Percentiles rank a stretch among this genome's conserved stretches.
Conservation (phyloP, 1,284 basidiomycete species). For the Naganishia albida region DNA sequence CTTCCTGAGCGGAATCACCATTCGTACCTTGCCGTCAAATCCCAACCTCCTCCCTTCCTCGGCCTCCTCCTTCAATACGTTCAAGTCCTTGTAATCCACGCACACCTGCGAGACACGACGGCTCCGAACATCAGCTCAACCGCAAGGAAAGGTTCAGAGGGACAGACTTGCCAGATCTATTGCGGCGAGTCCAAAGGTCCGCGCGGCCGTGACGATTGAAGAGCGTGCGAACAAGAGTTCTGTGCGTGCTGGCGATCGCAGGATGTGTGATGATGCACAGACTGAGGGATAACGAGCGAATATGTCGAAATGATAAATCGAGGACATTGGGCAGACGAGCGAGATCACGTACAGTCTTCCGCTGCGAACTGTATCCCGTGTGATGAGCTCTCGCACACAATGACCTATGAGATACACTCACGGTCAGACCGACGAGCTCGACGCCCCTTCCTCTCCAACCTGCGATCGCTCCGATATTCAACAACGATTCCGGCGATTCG, state of each 20-base stretch:
- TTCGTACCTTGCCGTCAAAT: constrained; percentile 77
- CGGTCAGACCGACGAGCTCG: constrained; percentile 33
- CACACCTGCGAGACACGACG: constrained; percentile 65
- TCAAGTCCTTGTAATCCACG: constrained; percentile 78
- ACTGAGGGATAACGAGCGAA: constrained; percentile 39
- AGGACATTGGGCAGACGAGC: background rate
- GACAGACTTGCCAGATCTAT: constrained; percentile 74
- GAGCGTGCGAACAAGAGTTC: constrained; percentile 87
- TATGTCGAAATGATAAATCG: background rate
- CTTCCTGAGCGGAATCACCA: background rate
- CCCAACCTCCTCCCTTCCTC: constrained; percentile 74
- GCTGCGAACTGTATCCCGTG: constrained; percentile 69
- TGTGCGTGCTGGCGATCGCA: constrained; percentile 69
- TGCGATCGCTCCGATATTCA: constrained; percentile 31
- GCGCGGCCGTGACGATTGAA: constrained; percentile 77
- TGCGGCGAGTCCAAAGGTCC: constrained; percentile 77
- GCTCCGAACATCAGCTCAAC: background rate
- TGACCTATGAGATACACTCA: background rate
- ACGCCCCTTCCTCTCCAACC: constrained; percentile 30
- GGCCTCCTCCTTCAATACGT: constrained; percentile 72
- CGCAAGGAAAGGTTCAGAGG: background rate
- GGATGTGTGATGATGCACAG: constrained; percentile 80
- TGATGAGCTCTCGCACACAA: background rate
- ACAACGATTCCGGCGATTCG: constrained; percentile 33
- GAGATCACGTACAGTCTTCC: constrained; percentile 70